Base-by-base conservation (phyloP, 1,284 basidiomycete genomes). In the Lignosus rhinocerotis region DNA sequence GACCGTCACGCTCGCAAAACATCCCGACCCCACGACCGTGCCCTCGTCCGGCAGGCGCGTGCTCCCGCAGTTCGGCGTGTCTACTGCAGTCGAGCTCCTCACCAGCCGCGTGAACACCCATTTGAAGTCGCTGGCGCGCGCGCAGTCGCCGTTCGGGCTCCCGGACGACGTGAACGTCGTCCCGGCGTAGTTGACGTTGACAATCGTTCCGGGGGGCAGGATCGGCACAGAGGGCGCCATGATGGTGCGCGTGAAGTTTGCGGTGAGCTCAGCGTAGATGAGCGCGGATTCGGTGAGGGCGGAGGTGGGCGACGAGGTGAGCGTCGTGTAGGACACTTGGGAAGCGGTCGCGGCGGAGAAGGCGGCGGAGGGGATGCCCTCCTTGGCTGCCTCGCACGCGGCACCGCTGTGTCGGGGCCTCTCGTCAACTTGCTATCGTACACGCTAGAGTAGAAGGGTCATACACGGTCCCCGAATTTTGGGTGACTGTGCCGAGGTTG, bases 121-220 rank as follows among this genome's bases (percentile, higher is more conserved):
- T 53, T 73, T 69, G 70, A 73, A 80, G 60, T 72, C 73, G 6
- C 67, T 63, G 6, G 73, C 67, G 16, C 65, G 65, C 12, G 74
- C 42, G 64, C 81, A 83, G 9, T 53, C 39, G 8, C 60, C 56
- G 34, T 47, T 51, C 1, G 58, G 49, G 30, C 32, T 30, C 30
- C 65, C 70, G 41, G 74, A 69, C 9, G 58, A 52, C 6, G 61
- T 42, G 51, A 63, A 60, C 7, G 58, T 54, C 1, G 73, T 75
- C 30, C 74, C 63, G 0, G 78, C 76, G 69, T 77, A 83, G 71
- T 85, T 84, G 60, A 84, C 80, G 67, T 82, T 83, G 53, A 84
- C 57, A 49, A 72, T 73, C 46, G 76, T 72, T 31, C 73, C 73
- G 0, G 67, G 36, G 3, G 80, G 80, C 12, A 83, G 73, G 55